phyloP scores from a whole-genome alignment of 768 basidiomycete genomes.

The Tephrocybe sp. region DNA sequence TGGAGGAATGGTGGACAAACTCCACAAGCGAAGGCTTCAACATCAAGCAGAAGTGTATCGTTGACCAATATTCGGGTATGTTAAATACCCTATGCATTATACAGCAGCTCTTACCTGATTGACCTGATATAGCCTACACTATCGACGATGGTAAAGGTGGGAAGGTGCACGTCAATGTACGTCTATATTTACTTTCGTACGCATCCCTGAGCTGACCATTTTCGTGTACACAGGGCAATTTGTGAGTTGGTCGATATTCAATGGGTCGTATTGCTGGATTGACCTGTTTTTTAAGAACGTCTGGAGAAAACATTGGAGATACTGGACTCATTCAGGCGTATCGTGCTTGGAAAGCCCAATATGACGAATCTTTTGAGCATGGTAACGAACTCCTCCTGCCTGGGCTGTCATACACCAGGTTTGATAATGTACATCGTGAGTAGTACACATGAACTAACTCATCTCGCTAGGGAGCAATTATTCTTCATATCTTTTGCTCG shows the following conservation, averaged over 20 bases:
- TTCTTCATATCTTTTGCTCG: conserved; percentile 92
- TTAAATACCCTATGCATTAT: background rate
- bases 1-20: conserved; percentile 94
- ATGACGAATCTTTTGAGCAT: conserved; percentile 48
- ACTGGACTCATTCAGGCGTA: conserved; percentile 82
- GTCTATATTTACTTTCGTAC: conserved; percentile 18
- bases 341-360: conserved; percentile 88
- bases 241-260: conserved; percentile 40
- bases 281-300: conserved; percentile 53
- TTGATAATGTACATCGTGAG: conserved; percentile 7
- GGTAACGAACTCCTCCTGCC: conserved; percentile 77
- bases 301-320: conserved; percentile 91
- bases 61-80: conserved; percentile 84
- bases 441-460: background rate
- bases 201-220: background rate
- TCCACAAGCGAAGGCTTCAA: conserved; percentile 82
- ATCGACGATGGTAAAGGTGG: conserved; percentile 86
- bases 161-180: conserved; percentile 79
- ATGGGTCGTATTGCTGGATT: background rate
- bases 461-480: conserved; percentile 68
- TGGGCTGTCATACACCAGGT: conserved; percentile 76
- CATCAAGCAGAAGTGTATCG: conserved; percentile 80
- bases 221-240: conserved; percentile 55
- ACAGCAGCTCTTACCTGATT: background rate
- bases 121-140: conserved; percentile 58